Percentiles rank a stretch among this genome's conserved stretches.
phyloP scores from a whole-genome alignment of 179 eudicot genomes.

The Spinacia oleracea region DNA sequence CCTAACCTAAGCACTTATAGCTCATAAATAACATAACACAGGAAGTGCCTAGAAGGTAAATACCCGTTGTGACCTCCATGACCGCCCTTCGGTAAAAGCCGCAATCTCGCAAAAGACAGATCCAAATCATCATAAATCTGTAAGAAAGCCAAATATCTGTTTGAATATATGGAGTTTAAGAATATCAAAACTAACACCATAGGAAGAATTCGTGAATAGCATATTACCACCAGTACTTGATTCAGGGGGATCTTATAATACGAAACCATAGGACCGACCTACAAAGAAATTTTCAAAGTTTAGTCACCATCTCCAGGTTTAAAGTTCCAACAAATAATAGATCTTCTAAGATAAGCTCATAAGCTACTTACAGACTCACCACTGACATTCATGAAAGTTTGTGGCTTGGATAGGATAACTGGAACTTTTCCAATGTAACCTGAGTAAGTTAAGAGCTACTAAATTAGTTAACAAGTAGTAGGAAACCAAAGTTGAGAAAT shows the following conservation, averaged over 20 bases:
- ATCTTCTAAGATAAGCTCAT: conserved; percentile 22
- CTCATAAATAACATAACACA: conserved; percentile 7
- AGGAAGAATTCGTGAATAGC: conserved; percentile 13
- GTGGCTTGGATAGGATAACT: conserved; percentile 87
- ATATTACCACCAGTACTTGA: conserved; percentile 87
- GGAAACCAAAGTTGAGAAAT: too few species aligned
- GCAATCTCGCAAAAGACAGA: conserved; percentile 83
- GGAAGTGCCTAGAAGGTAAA: conserved; percentile 3
- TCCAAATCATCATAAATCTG: conserved; percentile 93
- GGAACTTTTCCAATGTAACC: conserved; percentile 79
- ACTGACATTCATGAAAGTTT: conserved; percentile 90
- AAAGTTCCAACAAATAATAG: neutral
- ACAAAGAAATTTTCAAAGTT: conserved; percentile 14
- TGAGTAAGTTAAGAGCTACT: conserved; percentile 31
- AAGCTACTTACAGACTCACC: conserved; percentile 98
- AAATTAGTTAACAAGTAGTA: conserved; percentile 13
- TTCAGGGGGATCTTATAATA: conserved; percentile 89
- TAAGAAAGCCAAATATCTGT: conserved; percentile 16
- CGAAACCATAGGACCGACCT: conserved; percentile 94
- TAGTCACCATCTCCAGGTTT: conserved; percentile 4
- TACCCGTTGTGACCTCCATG: conserved; percentile 99
- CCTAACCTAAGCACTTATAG: neutral
- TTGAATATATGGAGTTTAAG: conserved; percentile 9
- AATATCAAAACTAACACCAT: conserved; percentile 6
- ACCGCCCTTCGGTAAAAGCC: conserved; percentile 94